These are phyloP conservation scores for Malus sylvestris DNA, from an alignment of 306 rosid species.

Conservation along the genomic window DNA sequence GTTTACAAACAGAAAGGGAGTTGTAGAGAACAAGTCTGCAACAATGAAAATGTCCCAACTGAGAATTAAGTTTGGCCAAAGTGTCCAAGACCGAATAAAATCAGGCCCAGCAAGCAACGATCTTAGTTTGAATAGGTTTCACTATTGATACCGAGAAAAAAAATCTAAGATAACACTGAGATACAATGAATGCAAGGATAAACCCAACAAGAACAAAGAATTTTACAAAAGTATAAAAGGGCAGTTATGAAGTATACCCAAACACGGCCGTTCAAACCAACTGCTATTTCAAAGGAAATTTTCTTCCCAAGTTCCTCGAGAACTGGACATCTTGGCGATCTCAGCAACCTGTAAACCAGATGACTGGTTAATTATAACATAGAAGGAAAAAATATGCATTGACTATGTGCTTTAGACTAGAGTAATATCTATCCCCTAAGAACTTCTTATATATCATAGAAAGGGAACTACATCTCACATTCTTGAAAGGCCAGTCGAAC, in stretches of 20 bases:
- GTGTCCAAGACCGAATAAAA: neutral
- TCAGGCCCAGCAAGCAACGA: neutral
- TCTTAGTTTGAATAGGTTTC: neutral
- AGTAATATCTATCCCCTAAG: neutral
- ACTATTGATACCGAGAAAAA: neutral
- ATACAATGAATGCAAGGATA: neutral
- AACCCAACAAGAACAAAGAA: neutral
- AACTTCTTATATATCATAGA: neutral
- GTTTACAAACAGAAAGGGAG: neutral
- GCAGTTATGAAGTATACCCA: conserved; percentile 44
- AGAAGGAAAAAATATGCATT: neutral
- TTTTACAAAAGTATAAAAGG: neutral
- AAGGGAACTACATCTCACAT: conserved; percentile 39
- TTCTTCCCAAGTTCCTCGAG: conserved; percentile 85
- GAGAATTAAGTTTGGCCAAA: neutral
- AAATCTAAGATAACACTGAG: neutral
- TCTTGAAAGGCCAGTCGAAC: conserved; percentile 81
- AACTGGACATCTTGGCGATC: conserved; percentile 73
- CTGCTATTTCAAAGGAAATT: conserved; percentile 77
- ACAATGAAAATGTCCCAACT: neutral
- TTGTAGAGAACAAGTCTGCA: neutral
- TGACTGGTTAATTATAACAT: neutral
- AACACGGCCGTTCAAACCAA: conserved; percentile 87
- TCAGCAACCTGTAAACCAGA: conserved; percentile 51
- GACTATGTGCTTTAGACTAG: neutral